Evolutionary conservation across 768 basidiomycete genomes (phyloP).

Genomic region (Collybia mongolica): DNA sequence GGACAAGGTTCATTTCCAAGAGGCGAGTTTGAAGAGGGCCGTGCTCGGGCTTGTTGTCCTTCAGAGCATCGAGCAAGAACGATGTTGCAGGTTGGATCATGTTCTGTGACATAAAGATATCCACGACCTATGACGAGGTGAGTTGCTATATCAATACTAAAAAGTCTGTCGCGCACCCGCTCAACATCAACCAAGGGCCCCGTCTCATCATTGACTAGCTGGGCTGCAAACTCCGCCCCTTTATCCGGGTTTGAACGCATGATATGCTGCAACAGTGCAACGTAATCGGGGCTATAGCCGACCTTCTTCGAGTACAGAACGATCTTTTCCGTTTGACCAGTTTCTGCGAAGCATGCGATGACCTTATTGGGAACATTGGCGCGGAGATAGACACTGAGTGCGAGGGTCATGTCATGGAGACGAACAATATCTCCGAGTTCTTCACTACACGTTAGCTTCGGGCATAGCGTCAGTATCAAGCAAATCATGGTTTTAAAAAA

Average conservation of each 20-base stretch:
- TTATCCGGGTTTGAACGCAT: slow-evolving; percentile 97
- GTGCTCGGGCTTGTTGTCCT: slow-evolving; percentile 98
- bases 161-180: slow-evolving; percentile 48
- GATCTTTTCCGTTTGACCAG: slow-evolving; percentile 98
- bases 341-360: slow-evolving; percentile 98
- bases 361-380: slow-evolving; percentile 99
- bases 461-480: neutral
- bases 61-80: slow-evolving; percentile 94
- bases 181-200: slow-evolving; percentile 95
- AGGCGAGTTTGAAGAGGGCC: slow-evolving; percentile 94
- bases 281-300: slow-evolving; percentile 90
- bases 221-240: slow-evolving; percentile 96
- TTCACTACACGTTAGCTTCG: slow-evolving; percentile 95
- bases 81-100: slow-evolving; percentile 99
- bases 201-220: slow-evolving; percentile 89
- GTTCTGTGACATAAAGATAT: slow-evolving; percentile 99
- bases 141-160: slow-evolving; percentile 1
- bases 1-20: slow-evolving; percentile 95
- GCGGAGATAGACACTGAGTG: slow-evolving; percentile 94
- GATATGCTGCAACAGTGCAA: slow-evolving; percentile 88
- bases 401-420: slow-evolving; percentile 92
- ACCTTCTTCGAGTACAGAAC: slow-evolving; percentile 98
- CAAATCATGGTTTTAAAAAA: neutral
- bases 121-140: slow-evolving; percentile 64
- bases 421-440: slow-evolving; percentile 98